Conservation (phyloP, 2,329 filamentous ascomycete species). For the Stachybotrys echinatus region DNA sequence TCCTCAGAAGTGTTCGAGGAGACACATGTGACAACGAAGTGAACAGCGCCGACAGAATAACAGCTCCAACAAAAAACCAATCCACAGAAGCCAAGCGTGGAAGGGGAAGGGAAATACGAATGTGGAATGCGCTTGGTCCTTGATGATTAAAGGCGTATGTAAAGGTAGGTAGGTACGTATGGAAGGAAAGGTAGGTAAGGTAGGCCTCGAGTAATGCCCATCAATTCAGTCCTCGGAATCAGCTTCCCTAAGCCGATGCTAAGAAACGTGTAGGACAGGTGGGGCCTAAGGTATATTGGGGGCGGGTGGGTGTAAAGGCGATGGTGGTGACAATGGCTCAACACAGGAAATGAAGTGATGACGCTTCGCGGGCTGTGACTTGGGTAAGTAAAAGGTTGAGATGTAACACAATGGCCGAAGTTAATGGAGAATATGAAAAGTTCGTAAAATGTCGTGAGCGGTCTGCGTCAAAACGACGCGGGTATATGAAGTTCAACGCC, state of each 20-base stretch:
- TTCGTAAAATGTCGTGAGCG: neutral
- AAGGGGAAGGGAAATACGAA: neutral
- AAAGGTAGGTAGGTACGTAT: too few species aligned
- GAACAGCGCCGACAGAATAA: too few species aligned
- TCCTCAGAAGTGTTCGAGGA: too few species aligned
- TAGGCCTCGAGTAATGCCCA: too few species aligned
- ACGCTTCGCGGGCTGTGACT: neutral
- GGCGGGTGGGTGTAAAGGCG: too few species aligned
- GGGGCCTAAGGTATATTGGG: too few species aligned
- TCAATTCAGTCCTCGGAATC: too few species aligned
- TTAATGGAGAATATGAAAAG: conserved; percentile 8
- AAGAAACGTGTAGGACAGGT: too few species aligned
- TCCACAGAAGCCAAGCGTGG: neutral
- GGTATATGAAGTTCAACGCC: neutral
- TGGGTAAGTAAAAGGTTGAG: conserved; percentile 1
- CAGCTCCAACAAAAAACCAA: neutral
- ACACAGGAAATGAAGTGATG: neutral
- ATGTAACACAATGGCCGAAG: conserved; percentile 23
- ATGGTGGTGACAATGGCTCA: neutral
- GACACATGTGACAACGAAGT: too few species aligned
- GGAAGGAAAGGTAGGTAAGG: too few species aligned
- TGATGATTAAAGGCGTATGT: neutral
- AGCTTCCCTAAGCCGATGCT: too few species aligned
- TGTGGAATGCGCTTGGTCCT: neutral
- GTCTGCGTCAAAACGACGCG: neutral